Evolutionary conservation across 2,329 filamentous ascomycete genomes (phyloP).

Genomic region (Fusarium globosum): DNA sequence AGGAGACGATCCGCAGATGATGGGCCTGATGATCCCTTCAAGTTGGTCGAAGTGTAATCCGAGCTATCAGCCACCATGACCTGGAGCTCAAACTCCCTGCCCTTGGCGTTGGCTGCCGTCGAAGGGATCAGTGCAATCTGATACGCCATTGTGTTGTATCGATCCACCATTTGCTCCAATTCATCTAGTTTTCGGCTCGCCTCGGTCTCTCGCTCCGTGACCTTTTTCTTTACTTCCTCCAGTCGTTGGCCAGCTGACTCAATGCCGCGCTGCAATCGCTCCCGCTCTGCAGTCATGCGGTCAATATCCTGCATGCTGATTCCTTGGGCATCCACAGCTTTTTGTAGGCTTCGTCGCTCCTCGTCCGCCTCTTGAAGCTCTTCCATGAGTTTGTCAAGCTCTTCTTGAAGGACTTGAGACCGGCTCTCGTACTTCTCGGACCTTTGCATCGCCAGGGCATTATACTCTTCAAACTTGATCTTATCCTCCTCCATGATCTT

Average conservation of each 20-base stretch:
- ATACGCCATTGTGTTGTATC: constrained; percentile 94
- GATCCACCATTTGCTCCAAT: constrained; percentile 88
- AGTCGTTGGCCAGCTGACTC: constrained; percentile 80
- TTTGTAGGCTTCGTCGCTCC: constrained; percentile 82
- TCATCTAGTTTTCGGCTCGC: constrained; percentile 88
- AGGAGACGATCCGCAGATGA: constrained; percentile 78
- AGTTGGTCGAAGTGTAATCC: constrained; percentile 77
- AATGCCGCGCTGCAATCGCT: constrained; percentile 89
- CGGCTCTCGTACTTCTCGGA: constrained; percentile 89
- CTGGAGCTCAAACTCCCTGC: constrained; percentile 83
- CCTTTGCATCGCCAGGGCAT: constrained; percentile 82
- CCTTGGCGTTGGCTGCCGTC: constrained; percentile 86
- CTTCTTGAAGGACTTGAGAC: constrained; percentile 84
- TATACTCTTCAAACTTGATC: constrained; percentile 95
- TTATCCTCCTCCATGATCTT: constrained; percentile 95
- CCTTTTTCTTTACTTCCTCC: constrained; percentile 85
- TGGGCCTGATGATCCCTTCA: constrained; percentile 56
- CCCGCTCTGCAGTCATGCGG: constrained; percentile 95
- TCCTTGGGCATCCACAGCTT: constrained; percentile 89
- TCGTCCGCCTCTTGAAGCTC: constrained; percentile 85
- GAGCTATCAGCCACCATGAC: constrained; percentile 83
- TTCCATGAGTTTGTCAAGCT: constrained; percentile 80
- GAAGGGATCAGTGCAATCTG: constrained; percentile 90
- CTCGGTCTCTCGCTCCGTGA: constrained; percentile 88
- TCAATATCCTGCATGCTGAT: constrained; percentile 99